Percentiles rank a stretch among this genome's conserved stretches.
phyloP scores from a whole-genome alignment of 2,329 filamentous ascomycete species.

The Calonectria henricotiae region DNA sequence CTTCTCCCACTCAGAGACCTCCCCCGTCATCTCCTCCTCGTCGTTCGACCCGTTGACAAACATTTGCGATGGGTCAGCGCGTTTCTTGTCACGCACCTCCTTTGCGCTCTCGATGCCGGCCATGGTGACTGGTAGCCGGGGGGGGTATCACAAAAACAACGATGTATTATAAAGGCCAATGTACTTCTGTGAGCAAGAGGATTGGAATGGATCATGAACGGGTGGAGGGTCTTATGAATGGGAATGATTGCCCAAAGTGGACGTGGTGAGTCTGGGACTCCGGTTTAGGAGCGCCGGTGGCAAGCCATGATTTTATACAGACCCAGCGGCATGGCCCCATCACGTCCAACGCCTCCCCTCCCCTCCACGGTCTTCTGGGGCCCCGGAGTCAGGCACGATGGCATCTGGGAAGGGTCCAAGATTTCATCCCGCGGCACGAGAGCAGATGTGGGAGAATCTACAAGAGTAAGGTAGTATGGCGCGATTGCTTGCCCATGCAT shows the following conservation, averaged over 20 bases:
- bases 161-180: not conserved
- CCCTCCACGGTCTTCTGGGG: constrained; percentile 29
- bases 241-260: constrained; percentile 9
- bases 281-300: constrained; percentile 32
- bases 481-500: constrained; percentile 1
- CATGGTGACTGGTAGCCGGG: constrained; percentile 15
- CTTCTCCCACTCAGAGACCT: constrained; percentile 39
- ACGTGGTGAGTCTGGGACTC: constrained; percentile 19
- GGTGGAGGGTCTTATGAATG: constrained; percentile 21
- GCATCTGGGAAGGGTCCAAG: constrained; percentile 14
- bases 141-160: not conserved
- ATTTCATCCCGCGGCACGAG: constrained; percentile 1
- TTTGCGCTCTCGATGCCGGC: constrained; percentile 20
- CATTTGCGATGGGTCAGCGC: constrained; percentile 26
- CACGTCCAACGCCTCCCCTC: constrained; percentile 1
- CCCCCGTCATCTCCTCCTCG: constrained; percentile 35
- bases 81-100: constrained; percentile 29
- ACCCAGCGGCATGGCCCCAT: constrained; percentile 27
- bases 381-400: constrained; percentile 32
- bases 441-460: not conserved
- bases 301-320: constrained; percentile 25
- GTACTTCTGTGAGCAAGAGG: not conserved
- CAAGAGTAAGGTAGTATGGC: not conserved
- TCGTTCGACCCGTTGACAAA: constrained; percentile 13
- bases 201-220: not conserved